These are phyloP conservation scores for Blastobotrys proliferans DNA, from an alignment of 1,139 yeast genomes.

Conservation along the genomic window DNA sequence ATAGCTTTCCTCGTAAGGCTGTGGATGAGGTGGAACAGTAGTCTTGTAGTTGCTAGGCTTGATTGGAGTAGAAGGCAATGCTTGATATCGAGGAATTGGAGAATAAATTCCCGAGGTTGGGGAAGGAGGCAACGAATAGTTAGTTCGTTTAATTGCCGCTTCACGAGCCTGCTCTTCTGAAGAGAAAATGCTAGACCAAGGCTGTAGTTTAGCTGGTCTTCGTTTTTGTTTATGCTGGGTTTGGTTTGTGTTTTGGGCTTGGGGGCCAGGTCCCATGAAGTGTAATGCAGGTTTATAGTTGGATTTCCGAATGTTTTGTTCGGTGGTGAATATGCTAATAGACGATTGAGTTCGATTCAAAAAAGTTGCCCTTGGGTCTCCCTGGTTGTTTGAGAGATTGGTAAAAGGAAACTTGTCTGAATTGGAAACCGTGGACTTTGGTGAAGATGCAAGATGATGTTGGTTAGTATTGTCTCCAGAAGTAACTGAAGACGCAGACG, in stretches of 20 bases:
- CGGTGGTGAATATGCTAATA: constrained; percentile 5
- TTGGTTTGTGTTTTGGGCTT: constrained; percentile 1
- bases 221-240: background rate
- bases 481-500: too few species aligned
- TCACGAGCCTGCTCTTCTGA: constrained; percentile 13
- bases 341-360: constrained; percentile 6
- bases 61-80: too few species aligned
- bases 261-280: constrained; percentile 4
- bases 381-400: background rate
- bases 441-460: background rate
- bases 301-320: background rate
- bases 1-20: background rate
- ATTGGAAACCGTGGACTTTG: background rate
- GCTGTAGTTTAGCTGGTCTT: background rate
- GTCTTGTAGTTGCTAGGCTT: background rate
- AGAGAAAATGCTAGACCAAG: constrained; percentile 1
- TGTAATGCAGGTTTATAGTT: constrained; percentile 13
- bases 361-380: constrained; percentile 9
- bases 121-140: constrained; percentile 21
- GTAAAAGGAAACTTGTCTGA: too few species aligned
- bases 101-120: constrained; percentile 7
- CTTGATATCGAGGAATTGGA: background rate
- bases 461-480: constrained; percentile 1
- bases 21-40: background rate
- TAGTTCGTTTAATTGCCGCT: constrained; percentile 9